These are phyloP conservation scores for Alternaria alternata DNA, from an alignment of 2,329 filamentous ascomycete genomes.

Conservation along the genomic window DNA sequence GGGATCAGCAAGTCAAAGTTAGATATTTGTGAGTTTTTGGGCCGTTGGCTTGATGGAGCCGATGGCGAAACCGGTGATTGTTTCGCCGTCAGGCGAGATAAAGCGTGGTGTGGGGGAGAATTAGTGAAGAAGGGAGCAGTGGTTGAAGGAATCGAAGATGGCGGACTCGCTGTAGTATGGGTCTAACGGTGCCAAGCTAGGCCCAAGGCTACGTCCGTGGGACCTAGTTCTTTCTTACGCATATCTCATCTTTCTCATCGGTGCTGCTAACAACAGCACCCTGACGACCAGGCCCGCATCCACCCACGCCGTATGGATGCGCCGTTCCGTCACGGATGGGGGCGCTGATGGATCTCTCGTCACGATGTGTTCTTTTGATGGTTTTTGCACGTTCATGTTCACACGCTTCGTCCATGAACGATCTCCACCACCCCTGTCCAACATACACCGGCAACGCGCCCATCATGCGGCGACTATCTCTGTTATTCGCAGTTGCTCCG, in stretches of 20 bases:
- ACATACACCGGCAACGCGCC: slow-evolving; percentile 10
- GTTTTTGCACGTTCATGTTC: slow-evolving; percentile 20
- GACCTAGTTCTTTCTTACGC: slow-evolving; percentile 36
- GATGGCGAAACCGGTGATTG: slow-evolving; percentile 25
- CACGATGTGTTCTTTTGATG: slow-evolving; percentile 11
- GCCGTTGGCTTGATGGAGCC: slow-evolving; percentile 24
- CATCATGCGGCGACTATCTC: slow-evolving; percentile 14
- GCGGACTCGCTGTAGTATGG: slow-evolving; percentile 28
- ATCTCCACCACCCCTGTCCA: slow-evolving; percentile 21
- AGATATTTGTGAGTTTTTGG: slow-evolving; percentile 16
- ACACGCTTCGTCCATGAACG: slow-evolving; percentile 18
- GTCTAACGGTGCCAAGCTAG: slow-evolving; percentile 30
- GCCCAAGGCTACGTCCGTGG: slow-evolving; percentile 29
- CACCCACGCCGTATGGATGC: slow-evolving; percentile 20
- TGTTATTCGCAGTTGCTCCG: slow-evolving; percentile 16
- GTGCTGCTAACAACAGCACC: slow-evolving; percentile 20
- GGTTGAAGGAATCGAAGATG: slow-evolving; percentile 37
- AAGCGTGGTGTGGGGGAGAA: slow-evolving; percentile 22
- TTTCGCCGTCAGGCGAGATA: slow-evolving; percentile 17
- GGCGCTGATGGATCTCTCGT: slow-evolving; percentile 10
- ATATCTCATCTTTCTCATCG: slow-evolving; percentile 32
- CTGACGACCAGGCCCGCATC: slow-evolving; percentile 16
- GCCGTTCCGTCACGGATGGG: slow-evolving; percentile 4
- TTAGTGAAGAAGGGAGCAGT: slow-evolving; percentile 32
- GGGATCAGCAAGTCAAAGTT: slow-evolving; percentile 26